Percentiles rank a stretch among this genome's conserved stretches.
Evolutionary conservation across 495 filamentous ascomycete genomes (phyloP).

Genomic region (Pyrenula aspistea): DNA sequence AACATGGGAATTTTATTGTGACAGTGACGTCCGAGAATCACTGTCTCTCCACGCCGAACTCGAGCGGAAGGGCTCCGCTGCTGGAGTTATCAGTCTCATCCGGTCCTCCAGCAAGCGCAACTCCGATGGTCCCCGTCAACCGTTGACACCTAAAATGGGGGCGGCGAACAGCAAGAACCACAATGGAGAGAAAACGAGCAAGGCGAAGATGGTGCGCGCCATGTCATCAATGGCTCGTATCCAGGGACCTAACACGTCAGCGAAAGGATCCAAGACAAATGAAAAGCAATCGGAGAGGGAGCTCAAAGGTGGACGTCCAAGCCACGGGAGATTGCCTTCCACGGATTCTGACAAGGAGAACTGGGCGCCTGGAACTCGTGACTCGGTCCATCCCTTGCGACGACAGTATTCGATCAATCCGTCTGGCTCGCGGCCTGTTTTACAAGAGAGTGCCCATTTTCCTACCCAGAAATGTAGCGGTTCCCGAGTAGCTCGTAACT

Average conservation of each 20-base stretch:
- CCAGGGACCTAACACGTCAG: constrained; percentile 17
- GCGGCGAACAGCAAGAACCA: constrained; percentile 30
- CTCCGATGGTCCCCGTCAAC: constrained; percentile 35
- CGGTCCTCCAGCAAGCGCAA: constrained; percentile 46
- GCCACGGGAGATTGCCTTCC: constrained; percentile 29
- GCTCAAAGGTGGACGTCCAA: constrained; percentile 11
- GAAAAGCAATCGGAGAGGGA: constrained; percentile 14
- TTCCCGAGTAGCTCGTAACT: too few species aligned
- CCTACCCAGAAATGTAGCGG: too few species aligned
- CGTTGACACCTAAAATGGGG: constrained; percentile 32
- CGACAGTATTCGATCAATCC: constrained; percentile 17
- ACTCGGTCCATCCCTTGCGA: constrained; percentile 21
- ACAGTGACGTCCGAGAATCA: constrained; percentile 57
- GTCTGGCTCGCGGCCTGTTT: constrained; percentile 24
- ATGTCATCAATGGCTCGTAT: constrained; percentile 56
- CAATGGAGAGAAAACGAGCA: constrained; percentile 35
- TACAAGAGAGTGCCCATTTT: constrained; percentile 27
- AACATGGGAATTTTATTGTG: constrained; percentile 75
- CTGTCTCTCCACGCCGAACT: constrained; percentile 61
- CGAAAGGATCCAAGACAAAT: constrained; percentile 9
- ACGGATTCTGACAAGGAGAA: constrained; percentile 93
- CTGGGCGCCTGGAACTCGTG: constrained; percentile 52
- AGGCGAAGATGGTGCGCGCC: constrained; percentile 50
- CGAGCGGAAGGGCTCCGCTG: constrained; percentile 58
- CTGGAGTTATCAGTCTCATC: constrained; percentile 58